Evolutionary conservation across 495 filamentous ascomycete genomes (phyloP).

Genomic region (Penicillium chermesinum): DNA sequence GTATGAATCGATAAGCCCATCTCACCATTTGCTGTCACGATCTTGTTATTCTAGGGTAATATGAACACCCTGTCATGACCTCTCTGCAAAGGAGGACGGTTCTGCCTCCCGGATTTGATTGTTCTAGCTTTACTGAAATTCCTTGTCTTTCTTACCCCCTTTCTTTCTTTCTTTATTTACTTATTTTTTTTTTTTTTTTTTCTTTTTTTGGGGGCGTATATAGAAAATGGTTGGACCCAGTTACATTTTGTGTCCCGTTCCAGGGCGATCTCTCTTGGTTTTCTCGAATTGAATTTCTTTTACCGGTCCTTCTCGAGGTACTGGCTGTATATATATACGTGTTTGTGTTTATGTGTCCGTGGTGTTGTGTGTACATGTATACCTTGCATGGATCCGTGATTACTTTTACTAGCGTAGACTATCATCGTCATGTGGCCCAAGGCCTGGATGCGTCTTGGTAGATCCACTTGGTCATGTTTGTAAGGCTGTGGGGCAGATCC

Average conservation of each 20-base stretch:
- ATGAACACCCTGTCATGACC: slow-evolving; percentile 28
- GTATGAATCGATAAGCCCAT: slow-evolving; percentile 40
- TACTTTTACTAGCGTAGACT: too few species aligned
- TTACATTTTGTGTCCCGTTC: background rate
- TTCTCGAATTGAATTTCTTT: background rate
- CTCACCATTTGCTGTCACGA: slow-evolving; percentile 21
- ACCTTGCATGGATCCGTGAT: too few species aligned
- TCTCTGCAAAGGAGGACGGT: slow-evolving; percentile 5
- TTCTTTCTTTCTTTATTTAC: slow-evolving; percentile 1
- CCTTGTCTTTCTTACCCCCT: too few species aligned
- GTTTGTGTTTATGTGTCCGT: too few species aligned
- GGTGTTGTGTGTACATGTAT: too few species aligned
- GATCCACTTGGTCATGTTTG: too few species aligned
- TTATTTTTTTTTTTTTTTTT: slow-evolving; percentile 8
- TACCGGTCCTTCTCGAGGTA: background rate
- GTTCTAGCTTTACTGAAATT: too few species aligned
- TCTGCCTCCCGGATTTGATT: slow-evolving; percentile 5
- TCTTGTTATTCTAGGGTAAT: slow-evolving; percentile 25
- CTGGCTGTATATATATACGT: background rate
- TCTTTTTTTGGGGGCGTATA: slow-evolving; percentile 21
- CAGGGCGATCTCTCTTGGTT: background rate
- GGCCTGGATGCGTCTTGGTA: too few species aligned
- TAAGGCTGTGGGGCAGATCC: too few species aligned
- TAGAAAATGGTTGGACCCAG: slow-evolving; percentile 19
- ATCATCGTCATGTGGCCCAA: too few species aligned